A percentile compares a stretch with the other conserved stretches of the same genome.
phyloP scores from a whole-genome alignment of 1,284 basidiomycete genomes.

The Marasmius sp. region DNA sequence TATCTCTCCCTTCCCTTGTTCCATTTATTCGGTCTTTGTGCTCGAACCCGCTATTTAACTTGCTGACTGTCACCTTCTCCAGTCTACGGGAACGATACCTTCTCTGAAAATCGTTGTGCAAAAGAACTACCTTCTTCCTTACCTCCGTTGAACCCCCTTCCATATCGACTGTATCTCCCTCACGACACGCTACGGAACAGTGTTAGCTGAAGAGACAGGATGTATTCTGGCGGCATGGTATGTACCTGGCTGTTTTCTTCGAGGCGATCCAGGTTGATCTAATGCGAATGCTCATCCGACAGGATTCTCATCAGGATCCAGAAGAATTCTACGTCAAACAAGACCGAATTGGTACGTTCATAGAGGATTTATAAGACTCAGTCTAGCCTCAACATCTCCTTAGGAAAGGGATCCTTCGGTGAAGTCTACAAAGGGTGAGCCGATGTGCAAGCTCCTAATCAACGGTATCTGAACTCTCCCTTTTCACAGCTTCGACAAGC shows the following conservation, averaged over 20 bases:
- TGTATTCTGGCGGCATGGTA: not conserved
- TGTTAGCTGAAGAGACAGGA: too few relatives aligned
- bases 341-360: conserved; percentile 83
- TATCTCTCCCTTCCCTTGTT: too few relatives aligned
- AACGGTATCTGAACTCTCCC: conserved; percentile 6
- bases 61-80: too few relatives aligned
- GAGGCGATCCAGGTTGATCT: conserved; percentile 8
- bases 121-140: too few relatives aligned
- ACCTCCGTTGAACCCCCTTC: too few relatives aligned
- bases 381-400: conserved; percentile 13
- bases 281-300: not conserved
- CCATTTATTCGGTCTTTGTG: too few relatives aligned
- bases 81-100: too few relatives aligned
- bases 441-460: conserved; percentile 8
- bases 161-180: too few relatives aligned
- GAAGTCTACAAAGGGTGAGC: conserved; percentile 95
- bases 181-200: too few relatives aligned
- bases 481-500: conserved; percentile 77
- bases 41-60: too few relatives aligned
- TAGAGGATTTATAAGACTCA: conserved; percentile 12
- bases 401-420: conserved; percentile 95
- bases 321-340: conserved; percentile 96
- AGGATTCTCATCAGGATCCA: conserved; percentile 83
- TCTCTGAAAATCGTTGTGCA: too few relatives aligned
- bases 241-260: not conserved